A percentile compares a stretch with the other conserved stretches of the same genome.
Evolutionary conservation across 306 rosid genomes (phyloP).

Genomic region (Quercus glauca): DNA sequence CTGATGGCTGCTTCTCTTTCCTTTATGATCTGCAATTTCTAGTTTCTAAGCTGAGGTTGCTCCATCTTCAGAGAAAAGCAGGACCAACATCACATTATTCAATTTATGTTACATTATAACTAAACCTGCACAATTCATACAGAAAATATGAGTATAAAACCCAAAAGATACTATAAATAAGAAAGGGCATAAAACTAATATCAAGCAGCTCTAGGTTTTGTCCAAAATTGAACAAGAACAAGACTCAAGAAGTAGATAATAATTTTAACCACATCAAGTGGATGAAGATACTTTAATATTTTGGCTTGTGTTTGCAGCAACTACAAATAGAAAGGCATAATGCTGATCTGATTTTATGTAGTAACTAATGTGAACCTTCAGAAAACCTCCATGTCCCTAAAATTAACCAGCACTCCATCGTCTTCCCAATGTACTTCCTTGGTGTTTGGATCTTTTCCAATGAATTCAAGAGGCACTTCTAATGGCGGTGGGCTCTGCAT

Average conservation of each 20-base stretch:
- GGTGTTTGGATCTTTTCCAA: slow-evolving; percentile 45
- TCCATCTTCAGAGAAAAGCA: not conserved
- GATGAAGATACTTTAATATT: not conserved
- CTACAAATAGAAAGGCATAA: slow-evolving; percentile 6
- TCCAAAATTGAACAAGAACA: not conserved
- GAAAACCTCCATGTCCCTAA: slow-evolving; percentile 67
- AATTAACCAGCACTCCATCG: slow-evolving; percentile 66
- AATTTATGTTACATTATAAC: not conserved
- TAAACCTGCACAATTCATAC: not conserved
- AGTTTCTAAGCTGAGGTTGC: not conserved
- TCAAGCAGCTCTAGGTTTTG: not conserved
- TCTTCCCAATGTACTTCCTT: slow-evolving; percentile 79
- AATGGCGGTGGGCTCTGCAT: slow-evolving; percentile 80
- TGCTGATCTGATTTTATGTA: not conserved
- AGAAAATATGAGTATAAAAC: not conserved
- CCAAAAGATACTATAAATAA: not conserved
- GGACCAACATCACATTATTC: not conserved
- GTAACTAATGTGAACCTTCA: slow-evolving; percentile 36
- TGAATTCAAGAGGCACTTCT: slow-evolving; percentile 58
- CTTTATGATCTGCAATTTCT: not conserved
- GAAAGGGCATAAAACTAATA: not conserved
- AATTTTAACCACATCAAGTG: not conserved
- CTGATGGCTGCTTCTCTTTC: not conserved
- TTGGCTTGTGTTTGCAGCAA: not conserved
- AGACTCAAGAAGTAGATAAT: not conserved